Percentiles rank a stretch among this genome's conserved stretches.
phyloP scores from a whole-genome alignment of 495 filamentous ascomycete species.

The Penicilliopsis zonata region DNA sequence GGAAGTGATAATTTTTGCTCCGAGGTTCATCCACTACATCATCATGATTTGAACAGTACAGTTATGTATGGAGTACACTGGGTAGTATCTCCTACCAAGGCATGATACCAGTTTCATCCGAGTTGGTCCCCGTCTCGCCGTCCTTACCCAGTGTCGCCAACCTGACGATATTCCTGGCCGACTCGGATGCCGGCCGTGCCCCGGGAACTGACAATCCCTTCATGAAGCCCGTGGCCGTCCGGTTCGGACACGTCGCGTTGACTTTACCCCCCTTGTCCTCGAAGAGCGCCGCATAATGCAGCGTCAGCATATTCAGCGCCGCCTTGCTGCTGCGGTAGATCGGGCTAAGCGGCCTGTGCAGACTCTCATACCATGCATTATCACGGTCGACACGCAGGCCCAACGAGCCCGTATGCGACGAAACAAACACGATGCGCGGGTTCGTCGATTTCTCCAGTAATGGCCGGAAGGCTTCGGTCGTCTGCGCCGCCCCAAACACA shows the following conservation, averaged over 20 bases:
- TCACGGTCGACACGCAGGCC: conserved; percentile 7
- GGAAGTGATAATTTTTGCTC: too few species aligned
- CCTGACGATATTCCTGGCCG: conserved; percentile 14
- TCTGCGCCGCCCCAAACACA: conserved; percentile 20
- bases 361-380: conserved; percentile 3
- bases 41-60: too few species aligned
- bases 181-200: conserved; percentile 11
- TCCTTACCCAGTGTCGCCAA: conserved; percentile 11
- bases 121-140: conserved; percentile 13
- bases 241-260: conserved; percentile 15
- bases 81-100: conserved; percentile 15
- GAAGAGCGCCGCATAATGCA: conserved; percentile 12
- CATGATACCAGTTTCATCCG: conserved; percentile 11
- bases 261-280: conserved; percentile 14
- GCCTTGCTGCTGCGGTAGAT: conserved; percentile 21
- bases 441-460: conserved; percentile 26
- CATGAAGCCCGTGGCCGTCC: conserved; percentile 12
- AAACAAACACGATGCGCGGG: conserved; percentile 30
- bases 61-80: too few species aligned
- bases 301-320: conserved; percentile 26
- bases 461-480: conserved; percentile 32
- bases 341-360: conserved; percentile 5
- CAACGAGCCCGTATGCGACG: conserved; percentile 21
- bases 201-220: conserved; percentile 1
- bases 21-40: too few species aligned